Base-by-base conservation (phyloP, 139 green algal genomes). In the Chlamydomonas incerta region DNA sequence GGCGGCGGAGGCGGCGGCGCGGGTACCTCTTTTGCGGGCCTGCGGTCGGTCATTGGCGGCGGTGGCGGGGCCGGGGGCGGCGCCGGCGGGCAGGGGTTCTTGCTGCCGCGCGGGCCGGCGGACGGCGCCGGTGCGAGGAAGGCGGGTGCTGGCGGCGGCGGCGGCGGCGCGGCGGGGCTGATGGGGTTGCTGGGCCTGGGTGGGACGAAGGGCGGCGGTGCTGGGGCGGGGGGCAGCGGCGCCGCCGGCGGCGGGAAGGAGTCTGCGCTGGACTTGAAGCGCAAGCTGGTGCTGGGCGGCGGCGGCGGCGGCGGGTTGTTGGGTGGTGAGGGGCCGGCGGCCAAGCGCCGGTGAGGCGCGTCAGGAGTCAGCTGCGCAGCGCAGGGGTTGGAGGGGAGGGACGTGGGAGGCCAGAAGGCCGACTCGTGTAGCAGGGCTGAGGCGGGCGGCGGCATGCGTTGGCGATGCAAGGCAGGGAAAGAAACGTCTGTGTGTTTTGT, bases 241-340 rank as follows among this genome's bases (percentile, higher is more conserved):
- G 29, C 33, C 62, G 50, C 34, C 33, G 29, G 35, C 26, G 52
- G 8, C 26, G 31, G 41, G 52, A 34, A 55, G 52, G 31, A 29
- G 62, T 18, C 70, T 23, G 18, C 76, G 15, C 26, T 83, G 76
- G 76, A 83, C 6, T 17, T 83, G 37, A 83, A 83, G 62, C 76
- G 76, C 15, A 83, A 83, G 62, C 37, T 83, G 41, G 41, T 83
- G 60, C 26, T 29, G 10, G 63, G 63, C n/a, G 63, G 29, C 58
- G 58, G 58, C 62, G 29, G 26, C 8, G 57, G 74, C n/a, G n/a
- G n/a, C n/a, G n/a, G n/a, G n/a, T 21, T 83, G 60, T 5, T 29
- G 10, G 63, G 63, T 9, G 63, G 73, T 24, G 72, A 41, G 26
- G 29, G 67, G 74, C 20, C 33, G n/a, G 74, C 74, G 1, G 55